Evolutionary conservation across 352 stramenopile genomes (phyloP), one percentile per base, ranked within the genome.

Genomic region (Globisporangium megalacanthum): DNA sequence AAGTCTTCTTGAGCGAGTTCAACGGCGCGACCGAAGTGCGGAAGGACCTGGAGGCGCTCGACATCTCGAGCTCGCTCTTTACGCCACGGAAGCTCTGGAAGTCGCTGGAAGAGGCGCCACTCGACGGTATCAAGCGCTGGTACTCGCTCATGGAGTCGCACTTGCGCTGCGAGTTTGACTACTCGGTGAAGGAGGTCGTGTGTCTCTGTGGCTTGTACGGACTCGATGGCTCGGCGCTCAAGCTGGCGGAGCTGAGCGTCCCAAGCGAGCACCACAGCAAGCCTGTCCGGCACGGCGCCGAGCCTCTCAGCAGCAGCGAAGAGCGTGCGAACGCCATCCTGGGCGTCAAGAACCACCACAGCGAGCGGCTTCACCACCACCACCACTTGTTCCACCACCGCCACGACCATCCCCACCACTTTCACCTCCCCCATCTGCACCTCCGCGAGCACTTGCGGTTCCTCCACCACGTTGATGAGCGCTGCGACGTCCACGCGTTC

Each of bases 61-160:
- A 89, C 56, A 88, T 90, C 42, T 72, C 76, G 5, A 93, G 79
- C 52, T 88, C 80, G 37, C 64, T 93, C 41, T 93, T 91, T 63
- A 88, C 76, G 20, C 83, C 83, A 6, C 71, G 79, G 20, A 93
- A 89, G 62, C 52, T 91, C 39, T 93, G 83, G 83, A 87, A 87
- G 56, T 66, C 71, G 19, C 61, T 84, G 42, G 73, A 70, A 13
- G 66, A 88, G 33, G 73, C 63, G 22, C 83, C 83, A n/a, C 60
- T 93, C 17, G 79, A 89, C 62, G 83, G 83, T 22, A 60, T 91
- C 7, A 81, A 86, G 31, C 72, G 75, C 0, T 93, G 83, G 83
- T 89, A 88, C 61, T 73, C 79, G n/a, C 67, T 89, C 14, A 92
- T 89, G 39, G 83, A 92, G 66, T 89, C 83, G 14, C 83, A 92